Base-by-base conservation (phyloP, 23 red algal genomes). In the Gracilaria gracilis region DNA sequence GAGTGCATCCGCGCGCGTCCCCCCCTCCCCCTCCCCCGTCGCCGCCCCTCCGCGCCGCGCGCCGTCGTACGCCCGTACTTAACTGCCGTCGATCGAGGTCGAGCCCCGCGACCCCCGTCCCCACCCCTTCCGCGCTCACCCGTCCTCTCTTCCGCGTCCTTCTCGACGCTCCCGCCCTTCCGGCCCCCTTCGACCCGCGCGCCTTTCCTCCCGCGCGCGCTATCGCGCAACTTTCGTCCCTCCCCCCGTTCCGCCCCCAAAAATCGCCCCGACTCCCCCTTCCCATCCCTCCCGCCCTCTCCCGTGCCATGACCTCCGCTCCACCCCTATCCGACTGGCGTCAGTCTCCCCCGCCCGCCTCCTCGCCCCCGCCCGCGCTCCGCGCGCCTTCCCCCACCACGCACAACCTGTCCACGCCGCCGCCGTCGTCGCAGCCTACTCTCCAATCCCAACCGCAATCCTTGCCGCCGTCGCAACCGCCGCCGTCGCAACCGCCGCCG, bases 381-480 rank as follows among this genome's bases (percentile, higher is more conserved):
- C 25, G 25, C 27, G 1, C 6, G 48, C 6, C 48, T 27, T 57
- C 48, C 49, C 48, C 49, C 77, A 13, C 46, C 32, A 1, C 40
- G 9, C 23, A 1, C 13, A 39, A 39, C 4, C 48, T 28, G 19
- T 33, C 77, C 2, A 11, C 77, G 49, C 49, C 44, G 46, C 58
- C 44, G 46, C 31, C 27, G 36, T 9, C 55, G 16, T 6, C 55
- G 20, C 55, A 0, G 17, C 77, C 34, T n/a, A n/a, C n/a, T 57
- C 77, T 31, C 9, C 48, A 46, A 21, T 31, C 39, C 4, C 35
- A 21, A 33, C 33, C 39, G 72, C 72, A 21, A 31, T 31, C 39
- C 7, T 48, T 16, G 77, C 44, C 55, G 77, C 77, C 77, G 48
- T 39, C 46, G 44, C 48, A 6, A 15, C 77, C 46, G 36, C 77